phyloP scores from a whole-genome alignment of 768 basidiomycete genomes.

The Leccinum obscurum region DNA sequence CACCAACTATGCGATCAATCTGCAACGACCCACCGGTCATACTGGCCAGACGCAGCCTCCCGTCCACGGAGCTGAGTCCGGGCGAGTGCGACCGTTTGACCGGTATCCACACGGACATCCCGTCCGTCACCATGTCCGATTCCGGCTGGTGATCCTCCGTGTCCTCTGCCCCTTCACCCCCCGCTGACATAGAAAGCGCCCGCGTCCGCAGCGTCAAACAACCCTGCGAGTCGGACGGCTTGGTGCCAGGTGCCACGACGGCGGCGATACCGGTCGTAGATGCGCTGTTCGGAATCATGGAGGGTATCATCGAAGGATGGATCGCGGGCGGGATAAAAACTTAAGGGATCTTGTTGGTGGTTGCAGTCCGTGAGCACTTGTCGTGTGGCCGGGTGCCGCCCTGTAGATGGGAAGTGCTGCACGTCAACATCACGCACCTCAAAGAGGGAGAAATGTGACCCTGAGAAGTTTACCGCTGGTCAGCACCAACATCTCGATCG shows the following conservation, averaged over 20 bases:
- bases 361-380: constrained; percentile 92
- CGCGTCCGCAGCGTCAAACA: constrained; percentile 80
- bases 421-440: not conserved
- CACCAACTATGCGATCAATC: no score
- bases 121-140: constrained; percentile 43
- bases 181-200: constrained; percentile 54
- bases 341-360: constrained; percentile 89
- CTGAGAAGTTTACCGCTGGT: constrained; percentile 82
- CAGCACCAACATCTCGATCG: constrained; percentile 83
- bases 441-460: constrained; percentile 37
- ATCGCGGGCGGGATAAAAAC: constrained; percentile 75
- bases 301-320: constrained; percentile 76
- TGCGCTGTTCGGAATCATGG: constrained; percentile 35
- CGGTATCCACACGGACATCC: constrained; percentile 32
- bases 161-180: constrained; percentile 2
- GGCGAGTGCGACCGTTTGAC: constrained; percentile 27
- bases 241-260: constrained; percentile 64
- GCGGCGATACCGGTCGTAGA: not conserved
- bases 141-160: constrained; percentile 28
- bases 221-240: constrained; percentile 80
- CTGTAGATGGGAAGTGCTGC: constrained; percentile 33
- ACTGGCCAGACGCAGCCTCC: not conserved
- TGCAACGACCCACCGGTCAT: not conserved
- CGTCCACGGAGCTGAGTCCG: not conserved
- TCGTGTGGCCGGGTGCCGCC: constrained; percentile 87